Percentiles rank a stretch among this genome's conserved stretches.
Evolutionary conservation across 768 basidiomycete genomes (phyloP).

Genomic region (Neoboletus subvelutipes): DNA sequence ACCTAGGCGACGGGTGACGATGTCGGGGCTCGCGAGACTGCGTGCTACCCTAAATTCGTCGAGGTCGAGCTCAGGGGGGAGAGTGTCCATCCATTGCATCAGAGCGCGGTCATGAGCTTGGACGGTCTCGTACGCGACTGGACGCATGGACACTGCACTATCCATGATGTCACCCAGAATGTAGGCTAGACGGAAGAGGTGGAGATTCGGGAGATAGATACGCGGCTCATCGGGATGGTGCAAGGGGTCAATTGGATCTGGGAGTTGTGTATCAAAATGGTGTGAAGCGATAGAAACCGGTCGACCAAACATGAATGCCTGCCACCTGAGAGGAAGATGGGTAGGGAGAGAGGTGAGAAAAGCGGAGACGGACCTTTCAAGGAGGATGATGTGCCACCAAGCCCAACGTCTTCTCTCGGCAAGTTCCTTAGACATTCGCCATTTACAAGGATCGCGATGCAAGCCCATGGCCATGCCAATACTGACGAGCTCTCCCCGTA

Average conservation of each 20-base stretch:
- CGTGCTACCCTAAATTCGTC: slow-evolving; percentile 76
- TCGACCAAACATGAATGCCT: slow-evolving; percentile 84
- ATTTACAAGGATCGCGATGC: slow-evolving; percentile 82
- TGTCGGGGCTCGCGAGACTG: slow-evolving; percentile 62
- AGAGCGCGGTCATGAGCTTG: slow-evolving; percentile 70
- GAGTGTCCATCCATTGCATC: slow-evolving; percentile 72
- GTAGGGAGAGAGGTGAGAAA: slow-evolving; percentile 3
- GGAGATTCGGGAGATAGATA: slow-evolving; percentile 71
- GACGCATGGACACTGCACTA: slow-evolving; percentile 75
- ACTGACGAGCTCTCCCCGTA: slow-evolving; percentile 69
- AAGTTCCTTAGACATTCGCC: slow-evolving; percentile 64
- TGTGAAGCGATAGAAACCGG: slow-evolving; percentile 74
- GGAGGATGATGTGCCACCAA: slow-evolving; percentile 85
- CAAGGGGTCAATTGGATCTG: slow-evolving; percentile 55
- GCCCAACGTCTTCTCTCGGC: slow-evolving; percentile 84
- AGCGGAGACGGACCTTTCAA: slow-evolving; percentile 61
- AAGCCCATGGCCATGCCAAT: slow-evolving; percentile 82
- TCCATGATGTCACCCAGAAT: slow-evolving; percentile 86
- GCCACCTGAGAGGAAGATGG: slow-evolving; percentile 56
- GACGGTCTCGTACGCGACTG: slow-evolving; percentile 74
- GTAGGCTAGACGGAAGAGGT: slow-evolving; percentile 73
- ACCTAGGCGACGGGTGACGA: slow-evolving; percentile 61
- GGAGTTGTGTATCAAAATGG: slow-evolving; percentile 81
- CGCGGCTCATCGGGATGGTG: slow-evolving; percentile 54
- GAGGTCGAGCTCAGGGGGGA: slow-evolving; percentile 71